A percentile compares a stretch with the other conserved stretches of the same genome.
These are phyloP conservation scores for Cladobotryum mycophilum DNA, from an alignment of 2,329 filamentous ascomycete genomes.

Conservation along the genomic window DNA sequence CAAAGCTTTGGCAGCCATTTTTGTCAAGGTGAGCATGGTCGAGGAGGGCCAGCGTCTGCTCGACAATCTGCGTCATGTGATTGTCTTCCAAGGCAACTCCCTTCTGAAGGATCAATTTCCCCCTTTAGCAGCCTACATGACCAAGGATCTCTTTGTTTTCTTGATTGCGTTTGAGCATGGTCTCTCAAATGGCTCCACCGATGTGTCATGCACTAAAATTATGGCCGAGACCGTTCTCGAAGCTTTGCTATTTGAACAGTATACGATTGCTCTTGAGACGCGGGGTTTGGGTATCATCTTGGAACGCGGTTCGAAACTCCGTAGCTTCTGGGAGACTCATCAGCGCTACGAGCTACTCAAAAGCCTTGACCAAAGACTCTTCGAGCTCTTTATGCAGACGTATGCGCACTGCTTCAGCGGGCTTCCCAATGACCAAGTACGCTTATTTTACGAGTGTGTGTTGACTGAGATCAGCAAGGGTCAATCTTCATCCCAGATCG, in stretches of 20 bases:
- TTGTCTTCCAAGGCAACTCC: conserved; percentile 32
- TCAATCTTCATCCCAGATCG: conserved; percentile 24
- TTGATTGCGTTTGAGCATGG: conserved; percentile 39
- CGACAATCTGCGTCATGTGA: conserved; percentile 43
- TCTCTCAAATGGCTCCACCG: conserved; percentile 30
- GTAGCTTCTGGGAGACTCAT: neutral
- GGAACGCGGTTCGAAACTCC: neutral
- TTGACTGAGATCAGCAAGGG: conserved; percentile 32
- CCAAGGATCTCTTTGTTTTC: conserved; percentile 37
- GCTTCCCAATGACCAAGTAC: conserved; percentile 24
- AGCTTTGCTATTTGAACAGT: neutral
- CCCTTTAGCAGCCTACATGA: conserved; percentile 19
- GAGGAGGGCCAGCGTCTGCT: conserved; percentile 37
- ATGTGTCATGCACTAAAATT: conserved; percentile 26
- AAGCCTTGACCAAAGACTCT: conserved; percentile 33
- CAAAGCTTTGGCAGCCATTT: conserved; percentile 39
- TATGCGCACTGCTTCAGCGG: conserved; percentile 23
- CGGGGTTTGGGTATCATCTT: neutral
- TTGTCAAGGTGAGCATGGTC: conserved; percentile 34
- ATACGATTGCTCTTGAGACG: neutral
- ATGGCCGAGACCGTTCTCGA: conserved; percentile 16
- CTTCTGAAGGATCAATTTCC: too few relatives aligned
- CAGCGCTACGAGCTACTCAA: conserved; percentile 27
- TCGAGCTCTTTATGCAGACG: conserved; percentile 30
- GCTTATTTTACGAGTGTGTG: conserved; percentile 35